Evolutionary conservation across 495 filamentous ascomycete species (phyloP).

Genomic region (Talaromyces borbonicus): DNA sequence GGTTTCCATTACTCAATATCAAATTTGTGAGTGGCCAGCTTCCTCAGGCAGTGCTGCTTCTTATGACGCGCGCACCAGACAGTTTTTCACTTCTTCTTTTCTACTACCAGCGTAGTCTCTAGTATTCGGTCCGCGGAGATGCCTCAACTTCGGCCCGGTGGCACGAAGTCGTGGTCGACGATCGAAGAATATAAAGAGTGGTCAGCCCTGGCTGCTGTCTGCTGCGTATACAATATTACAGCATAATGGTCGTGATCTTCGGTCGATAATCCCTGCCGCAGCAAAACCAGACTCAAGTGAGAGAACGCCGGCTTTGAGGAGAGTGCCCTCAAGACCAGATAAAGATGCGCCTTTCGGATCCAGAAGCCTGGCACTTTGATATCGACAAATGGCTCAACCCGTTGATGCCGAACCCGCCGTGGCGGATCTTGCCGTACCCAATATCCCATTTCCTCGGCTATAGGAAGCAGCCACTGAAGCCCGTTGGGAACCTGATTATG

Average conservation of each 20-base stretch:
- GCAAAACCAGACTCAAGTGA: no score
- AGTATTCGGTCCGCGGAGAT: slow-evolving; percentile 8
- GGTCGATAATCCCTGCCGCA: no score
- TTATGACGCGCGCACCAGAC: no score
- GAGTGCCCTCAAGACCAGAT: not conserved
- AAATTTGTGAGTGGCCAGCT: slow-evolving; percentile 6
- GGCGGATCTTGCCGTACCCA: slow-evolving; percentile 27
- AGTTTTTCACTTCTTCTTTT: no score
- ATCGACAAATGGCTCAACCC: slow-evolving; percentile 58
- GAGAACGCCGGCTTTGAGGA: no score
- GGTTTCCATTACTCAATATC: slow-evolving; percentile 35
- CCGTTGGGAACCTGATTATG: slow-evolving; percentile 27
- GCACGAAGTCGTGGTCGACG: no score
- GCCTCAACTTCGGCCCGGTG: not conserved
- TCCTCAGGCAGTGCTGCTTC: slow-evolving; percentile 14
- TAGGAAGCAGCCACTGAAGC: slow-evolving; percentile 20
- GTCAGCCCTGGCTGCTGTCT: no score
- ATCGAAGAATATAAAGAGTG: no score
- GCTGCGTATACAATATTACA: no score
- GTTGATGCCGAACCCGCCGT: slow-evolving; percentile 41
- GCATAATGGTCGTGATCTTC: no score
- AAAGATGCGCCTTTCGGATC: slow-evolving; percentile 8
- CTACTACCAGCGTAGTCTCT: no score
- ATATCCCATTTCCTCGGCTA: slow-evolving; percentile 34
- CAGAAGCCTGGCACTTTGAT: slow-evolving; percentile 44